Evolutionary conservation across 352 stramenopile genomes (phyloP).

Genomic region (Phytopythium mirpurense): DNA sequence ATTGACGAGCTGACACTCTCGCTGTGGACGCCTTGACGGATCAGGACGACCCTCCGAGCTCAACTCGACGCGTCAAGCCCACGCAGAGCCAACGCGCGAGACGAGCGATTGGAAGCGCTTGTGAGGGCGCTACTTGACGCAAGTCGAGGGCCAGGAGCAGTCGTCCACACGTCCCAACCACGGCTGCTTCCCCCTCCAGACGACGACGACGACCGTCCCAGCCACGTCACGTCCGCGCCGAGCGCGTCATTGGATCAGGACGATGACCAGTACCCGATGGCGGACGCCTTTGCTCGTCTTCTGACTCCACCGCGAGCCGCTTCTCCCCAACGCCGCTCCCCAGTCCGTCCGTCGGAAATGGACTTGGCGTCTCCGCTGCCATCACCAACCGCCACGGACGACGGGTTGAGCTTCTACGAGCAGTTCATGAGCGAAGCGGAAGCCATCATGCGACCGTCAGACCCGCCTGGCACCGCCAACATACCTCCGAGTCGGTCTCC

Average conservation of each 20-base stretch:
- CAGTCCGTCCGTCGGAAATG: no score
- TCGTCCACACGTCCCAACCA: no score
- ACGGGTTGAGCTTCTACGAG: background rate
- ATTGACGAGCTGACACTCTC: background rate
- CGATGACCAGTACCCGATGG: background rate
- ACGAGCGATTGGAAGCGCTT: background rate
- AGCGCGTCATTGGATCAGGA: background rate
- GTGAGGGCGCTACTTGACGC: background rate
- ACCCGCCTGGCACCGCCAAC: background rate
- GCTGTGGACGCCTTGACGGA: background rate
- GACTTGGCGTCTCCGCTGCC: background rate
- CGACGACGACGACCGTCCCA: background rate
- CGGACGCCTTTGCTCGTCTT: background rate
- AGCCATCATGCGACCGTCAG: background rate
- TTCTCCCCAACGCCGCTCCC: no score
- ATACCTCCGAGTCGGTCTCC: background rate
- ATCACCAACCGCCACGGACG: background rate
- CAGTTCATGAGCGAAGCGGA: slow-evolving; percentile 2
- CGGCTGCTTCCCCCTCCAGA: slow-evolving; percentile 5
- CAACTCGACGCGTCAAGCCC: background rate
- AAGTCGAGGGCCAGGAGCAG: no score
- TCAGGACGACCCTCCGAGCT: background rate
- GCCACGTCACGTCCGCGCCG: background rate
- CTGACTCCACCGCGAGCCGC: no score
- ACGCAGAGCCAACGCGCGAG: background rate